Percentiles rank a stretch among this genome's conserved stretches.
phyloP scores from a whole-genome alignment of 805 yeast species.

The Wickerhamomyces chambardii region DNA sequence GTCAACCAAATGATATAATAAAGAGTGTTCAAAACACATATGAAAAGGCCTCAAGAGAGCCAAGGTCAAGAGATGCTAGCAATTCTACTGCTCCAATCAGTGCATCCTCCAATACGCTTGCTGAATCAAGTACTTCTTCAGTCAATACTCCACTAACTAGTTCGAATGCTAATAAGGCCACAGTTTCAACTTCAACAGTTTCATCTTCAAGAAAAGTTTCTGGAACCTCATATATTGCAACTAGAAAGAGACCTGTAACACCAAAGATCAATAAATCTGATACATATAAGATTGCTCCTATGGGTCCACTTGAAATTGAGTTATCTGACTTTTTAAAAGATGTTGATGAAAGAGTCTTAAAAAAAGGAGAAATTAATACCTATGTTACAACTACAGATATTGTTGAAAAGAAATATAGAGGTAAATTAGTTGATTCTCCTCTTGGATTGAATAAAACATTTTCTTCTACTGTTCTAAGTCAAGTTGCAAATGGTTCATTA shows the following conservation, averaged over 20 bases:
- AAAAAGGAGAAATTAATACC: constrained; percentile 44
- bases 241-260: neutral
- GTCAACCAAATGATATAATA: constrained; percentile 18
- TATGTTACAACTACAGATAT: constrained; percentile 32
- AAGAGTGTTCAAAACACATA: constrained; percentile 5
- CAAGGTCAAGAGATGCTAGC: no score
- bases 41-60: no score
- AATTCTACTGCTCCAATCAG: neutral
- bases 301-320: constrained; percentile 44
- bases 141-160: no score
- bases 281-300: constrained; percentile 28
- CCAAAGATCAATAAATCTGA: constrained; percentile 2
- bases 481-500: constrained; percentile 34
- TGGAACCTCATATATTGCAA: constrained; percentile 2
- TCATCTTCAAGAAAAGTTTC: constrained; percentile 6
- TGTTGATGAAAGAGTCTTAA: constrained; percentile 51
- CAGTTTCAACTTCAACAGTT: neutral
- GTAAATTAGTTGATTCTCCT: constrained; percentile 51
- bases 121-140: neutral
- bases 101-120: neutral
- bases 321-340: constrained; percentile 48
- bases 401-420: constrained; percentile 50
- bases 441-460: constrained; percentile 33
- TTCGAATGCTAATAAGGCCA: no score
- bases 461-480: constrained; percentile 26